Conservation (phyloP, 208 protist species). For the Leishmania tarentolae region DNA sequence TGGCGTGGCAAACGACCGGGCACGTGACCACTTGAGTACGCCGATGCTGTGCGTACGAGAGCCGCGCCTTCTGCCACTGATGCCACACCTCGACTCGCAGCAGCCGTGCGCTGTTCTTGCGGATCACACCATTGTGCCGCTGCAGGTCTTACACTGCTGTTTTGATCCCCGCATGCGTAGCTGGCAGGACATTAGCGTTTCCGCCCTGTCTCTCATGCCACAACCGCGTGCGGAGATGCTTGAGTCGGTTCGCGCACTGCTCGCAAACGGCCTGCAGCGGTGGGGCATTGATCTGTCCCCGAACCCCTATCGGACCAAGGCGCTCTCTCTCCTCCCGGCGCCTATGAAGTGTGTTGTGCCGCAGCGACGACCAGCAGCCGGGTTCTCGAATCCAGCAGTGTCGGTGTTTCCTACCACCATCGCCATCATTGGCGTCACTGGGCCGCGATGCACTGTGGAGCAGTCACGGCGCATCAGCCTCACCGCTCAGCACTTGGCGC, state of each 20-base stretch:
- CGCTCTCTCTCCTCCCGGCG: constrained; percentile 62
- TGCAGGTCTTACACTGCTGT: constrained; percentile 91
- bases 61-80: constrained; percentile 41
- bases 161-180: constrained; percentile 72
- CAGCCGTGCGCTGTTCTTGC: constrained; percentile 81
- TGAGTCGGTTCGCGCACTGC: constrained; percentile 30
- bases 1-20: not conserved
- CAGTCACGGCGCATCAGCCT: constrained; percentile 41
- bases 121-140: constrained; percentile 61
- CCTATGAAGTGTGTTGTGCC: constrained; percentile 41
- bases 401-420: constrained; percentile 58
- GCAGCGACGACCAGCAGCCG: not conserved
- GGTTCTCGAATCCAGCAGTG: constrained; percentile 4
- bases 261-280: constrained; percentile 42
- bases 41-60: constrained; percentile 22
- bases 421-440: constrained; percentile 55
- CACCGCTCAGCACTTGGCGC: constrained; percentile 56
- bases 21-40: not conserved
- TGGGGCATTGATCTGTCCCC: constrained; percentile 72
- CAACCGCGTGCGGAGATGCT: constrained; percentile 59
- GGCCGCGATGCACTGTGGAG: constrained; percentile 46
- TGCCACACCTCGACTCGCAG: constrained; percentile 52
- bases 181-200: constrained; percentile 72
- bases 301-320: constrained; percentile 45
- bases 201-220: constrained; percentile 77